Percentiles rank a stretch among this genome's conserved stretches.
Conservation (phyloP, 192 early-diverging fungal genomes). For the Coemansia sp. region DNA sequence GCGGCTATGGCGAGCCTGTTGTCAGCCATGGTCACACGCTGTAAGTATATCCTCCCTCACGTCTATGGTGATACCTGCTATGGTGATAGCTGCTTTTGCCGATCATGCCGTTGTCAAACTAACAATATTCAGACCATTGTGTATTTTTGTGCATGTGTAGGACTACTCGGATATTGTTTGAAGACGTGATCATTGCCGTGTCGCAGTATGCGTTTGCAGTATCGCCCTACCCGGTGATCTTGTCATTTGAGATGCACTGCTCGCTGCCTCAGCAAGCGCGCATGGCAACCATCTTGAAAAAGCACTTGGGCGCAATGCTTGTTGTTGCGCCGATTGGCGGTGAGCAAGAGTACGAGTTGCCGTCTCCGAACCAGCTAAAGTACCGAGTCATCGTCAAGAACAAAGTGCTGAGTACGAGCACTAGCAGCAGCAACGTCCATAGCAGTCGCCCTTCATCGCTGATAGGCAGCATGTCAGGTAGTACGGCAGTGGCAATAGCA, state of each 20-base stretch:
- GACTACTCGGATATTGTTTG: slow-evolving; percentile 79
- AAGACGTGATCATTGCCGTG: slow-evolving; percentile 84
- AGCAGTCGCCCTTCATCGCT: slow-evolving; percentile 23
- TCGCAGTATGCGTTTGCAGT: slow-evolving; percentile 84
- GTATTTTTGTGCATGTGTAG: slow-evolving; percentile 21
- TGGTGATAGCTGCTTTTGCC: neutral
- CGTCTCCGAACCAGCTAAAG: slow-evolving; percentile 74
- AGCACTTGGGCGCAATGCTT: slow-evolving; percentile 72
- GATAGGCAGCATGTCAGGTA: neutral
- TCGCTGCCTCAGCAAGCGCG: slow-evolving; percentile 70
- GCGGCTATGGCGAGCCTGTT: slow-evolving; percentile 72
- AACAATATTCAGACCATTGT: neutral
- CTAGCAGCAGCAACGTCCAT: neutral
- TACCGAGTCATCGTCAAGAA: slow-evolving; percentile 79
- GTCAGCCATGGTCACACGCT: slow-evolving; percentile 86
- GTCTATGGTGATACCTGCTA: neutral
- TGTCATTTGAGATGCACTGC: slow-evolving; percentile 88
- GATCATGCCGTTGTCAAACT: neutral
- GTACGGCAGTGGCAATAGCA: neutral
- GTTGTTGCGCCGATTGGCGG: slow-evolving; percentile 53
- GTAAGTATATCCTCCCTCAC: slow-evolving; percentile 46
- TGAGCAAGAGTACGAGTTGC: slow-evolving; percentile 52
- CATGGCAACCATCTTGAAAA: slow-evolving; percentile 73
- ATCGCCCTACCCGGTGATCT: slow-evolving; percentile 80
- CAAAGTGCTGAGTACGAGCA: slow-evolving; percentile 45